Percentiles rank a stretch among this genome's conserved stretches.
Conservation (phyloP, 495 filamentous ascomycete genomes). For the Aspergillus taichungensis region DNA sequence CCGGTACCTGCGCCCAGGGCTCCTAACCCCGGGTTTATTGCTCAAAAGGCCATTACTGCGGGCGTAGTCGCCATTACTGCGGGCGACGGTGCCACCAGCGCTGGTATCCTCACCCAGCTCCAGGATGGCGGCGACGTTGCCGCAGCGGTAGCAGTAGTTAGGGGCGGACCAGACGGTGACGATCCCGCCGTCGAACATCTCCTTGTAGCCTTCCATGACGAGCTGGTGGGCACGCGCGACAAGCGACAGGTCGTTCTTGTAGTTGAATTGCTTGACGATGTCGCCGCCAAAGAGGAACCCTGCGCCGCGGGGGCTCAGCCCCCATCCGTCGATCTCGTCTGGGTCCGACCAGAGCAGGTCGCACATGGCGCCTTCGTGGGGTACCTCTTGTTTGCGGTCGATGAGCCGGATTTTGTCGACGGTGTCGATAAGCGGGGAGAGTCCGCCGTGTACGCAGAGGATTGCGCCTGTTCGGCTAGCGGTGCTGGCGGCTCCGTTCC, state of each 20-base stretch:
- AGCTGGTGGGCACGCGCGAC: conserved; percentile 95
- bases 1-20: conserved; percentile 83
- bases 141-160: conserved; percentile 97
- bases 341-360: conserved; percentile 97
- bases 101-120: conserved; percentile 82
- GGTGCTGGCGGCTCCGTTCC: conserved; percentile 50
- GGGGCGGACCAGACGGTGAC: conserved; percentile 97
- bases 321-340: conserved; percentile 98
- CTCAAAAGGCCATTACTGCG: conserved; percentile 41
- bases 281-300: conserved; percentile 95
- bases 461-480: conserved; percentile 68
- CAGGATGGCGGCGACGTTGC: conserved; percentile 91
- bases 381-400: conserved; percentile 96
- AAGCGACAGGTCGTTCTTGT: conserved; percentile 80
- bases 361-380: conserved; percentile 98
- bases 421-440: conserved; percentile 83
- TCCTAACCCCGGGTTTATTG: conserved; percentile 41
- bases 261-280: conserved; percentile 93
- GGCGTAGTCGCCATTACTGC: conserved; percentile 73
- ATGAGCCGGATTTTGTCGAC: conserved; percentile 94
- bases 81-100: conserved; percentile 62
- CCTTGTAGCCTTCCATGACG: conserved; percentile 99
- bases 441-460: conserved; percentile 89
- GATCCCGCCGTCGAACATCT: conserved; percentile 93
- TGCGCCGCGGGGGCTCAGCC: conserved; percentile 84